Conservation (phyloP, 2,329 filamentous ascomycete species). For the Berkeleyomyces rouxiae region DNA sequence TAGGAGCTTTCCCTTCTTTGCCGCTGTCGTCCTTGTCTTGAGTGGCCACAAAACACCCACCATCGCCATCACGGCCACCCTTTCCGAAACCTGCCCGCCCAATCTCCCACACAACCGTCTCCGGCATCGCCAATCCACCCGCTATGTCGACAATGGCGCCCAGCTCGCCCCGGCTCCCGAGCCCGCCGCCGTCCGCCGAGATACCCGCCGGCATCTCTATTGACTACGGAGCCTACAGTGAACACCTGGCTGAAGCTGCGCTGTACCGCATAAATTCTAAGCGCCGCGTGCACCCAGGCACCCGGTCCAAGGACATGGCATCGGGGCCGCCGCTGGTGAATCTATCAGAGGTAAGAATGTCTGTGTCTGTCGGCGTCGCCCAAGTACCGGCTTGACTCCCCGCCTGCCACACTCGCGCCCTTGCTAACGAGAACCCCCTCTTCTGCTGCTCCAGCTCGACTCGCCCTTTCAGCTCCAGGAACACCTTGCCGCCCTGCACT, state of each 20-base stretch:
- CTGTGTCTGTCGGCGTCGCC: neutral
- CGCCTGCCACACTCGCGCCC: neutral
- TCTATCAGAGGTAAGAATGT: conserved; percentile 52
- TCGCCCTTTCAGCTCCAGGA: conserved; percentile 96
- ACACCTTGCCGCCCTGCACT: conserved; percentile 83
- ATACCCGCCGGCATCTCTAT: conserved; percentile 77
- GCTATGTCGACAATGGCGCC: conserved; percentile 41
- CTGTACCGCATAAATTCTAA: conserved; percentile 58
- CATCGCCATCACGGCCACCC: neutral
- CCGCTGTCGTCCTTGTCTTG: neutral
- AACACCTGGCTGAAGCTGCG: conserved; percentile 32
- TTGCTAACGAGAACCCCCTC: neutral
- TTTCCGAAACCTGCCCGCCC: neutral
- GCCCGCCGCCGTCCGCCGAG: conserved; percentile 85
- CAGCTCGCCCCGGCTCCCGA: conserved; percentile 82
- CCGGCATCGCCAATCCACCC: neutral
- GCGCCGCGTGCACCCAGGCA: conserved; percentile 80
- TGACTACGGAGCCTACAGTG: conserved; percentile 44
- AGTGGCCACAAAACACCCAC: neutral
- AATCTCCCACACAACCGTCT: neutral
- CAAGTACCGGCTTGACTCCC: neutral
- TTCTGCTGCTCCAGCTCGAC: conserved; percentile 49
- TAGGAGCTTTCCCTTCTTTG: neutral
- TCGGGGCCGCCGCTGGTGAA: conserved; percentile 79
- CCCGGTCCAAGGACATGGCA: conserved; percentile 82